Base-by-base conservation (phyloP, 2,329 filamentous ascomycete genomes). In the Claviceps quebecensis region DNA sequence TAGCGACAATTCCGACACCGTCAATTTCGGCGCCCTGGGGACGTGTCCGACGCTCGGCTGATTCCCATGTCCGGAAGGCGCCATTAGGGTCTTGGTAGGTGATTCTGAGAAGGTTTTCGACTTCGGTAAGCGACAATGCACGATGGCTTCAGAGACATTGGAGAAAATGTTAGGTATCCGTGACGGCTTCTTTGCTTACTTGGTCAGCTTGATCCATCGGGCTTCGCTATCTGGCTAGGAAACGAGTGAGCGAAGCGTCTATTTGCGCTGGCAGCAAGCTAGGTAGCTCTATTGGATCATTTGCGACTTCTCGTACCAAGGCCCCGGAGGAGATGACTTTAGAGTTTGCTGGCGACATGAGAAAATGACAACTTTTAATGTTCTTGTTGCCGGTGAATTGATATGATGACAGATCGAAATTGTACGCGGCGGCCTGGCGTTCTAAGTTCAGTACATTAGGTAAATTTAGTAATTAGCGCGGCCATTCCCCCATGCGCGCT, bases 1-100 rank as follows among this genome's bases (percentile, higher is more conserved):
- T 77, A 43, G 83, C 84, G 16, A 86, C 73, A 52, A 89, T 86
- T 54, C 83, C 83, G 14, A 88, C 83, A 49, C 81, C 84, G 59
- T 89, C 85, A 50, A 87, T 81, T 37, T 78, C 76, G 52, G 73
- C 72, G 56, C 66, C 71, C 51, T 71, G 69, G 13, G 83, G 82
- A 3, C 84, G 77, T 0, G 84, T 87, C 34, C 74, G 74, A n/a
- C 85, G 78, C 65, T 86, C 81, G 16, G 81, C 81, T 1, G 81
- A 84, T 61, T 89, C 84, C 84, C 84, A 88, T 34, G 75, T 78
- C 49, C 84, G 74, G 1, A 69, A 64, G 16, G 69, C 68, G 56
- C 78, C 80, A 37, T 74, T 71, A 19, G 80, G 76, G 60, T 87
- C 84, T 51, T 71, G 69, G 63, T 87, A 89, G 37, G 73, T 76